phyloP scores from a whole-genome alignment of 148 eudicot genomes.

The Camellia lanceoleosa region DNA sequence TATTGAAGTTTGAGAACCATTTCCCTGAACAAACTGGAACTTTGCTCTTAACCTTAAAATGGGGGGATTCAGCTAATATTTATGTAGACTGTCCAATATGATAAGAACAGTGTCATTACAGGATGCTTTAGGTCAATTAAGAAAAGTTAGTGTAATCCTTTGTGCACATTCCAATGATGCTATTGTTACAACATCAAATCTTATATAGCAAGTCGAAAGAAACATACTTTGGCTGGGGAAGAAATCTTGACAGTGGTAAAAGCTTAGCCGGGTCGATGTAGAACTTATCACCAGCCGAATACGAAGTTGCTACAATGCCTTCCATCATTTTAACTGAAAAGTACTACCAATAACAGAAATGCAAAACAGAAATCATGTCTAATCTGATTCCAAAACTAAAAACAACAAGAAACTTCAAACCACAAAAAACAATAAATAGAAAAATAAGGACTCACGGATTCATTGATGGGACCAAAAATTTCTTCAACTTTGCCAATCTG shows the following conservation, averaged over 20 bases:
- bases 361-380: background rate
- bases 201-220: slow-evolving; percentile 6
- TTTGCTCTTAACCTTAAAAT: too few relatives aligned
- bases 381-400: background rate
- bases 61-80: too few relatives aligned
- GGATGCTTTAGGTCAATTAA: background rate
- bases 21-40: too few relatives aligned
- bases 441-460: slow-evolving; percentile 55
- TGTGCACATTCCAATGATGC: background rate
- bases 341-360: slow-evolving; percentile 30
- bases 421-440: background rate
- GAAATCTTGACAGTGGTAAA: slow-evolving; percentile 86
- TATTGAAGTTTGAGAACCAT: too few relatives aligned
- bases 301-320: slow-evolving; percentile 87
- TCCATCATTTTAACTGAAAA: slow-evolving; percentile 84
- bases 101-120: too few relatives aligned
- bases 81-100: background rate
- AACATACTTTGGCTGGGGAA: slow-evolving; percentile 91
- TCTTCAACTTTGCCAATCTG: slow-evolving; percentile 93
- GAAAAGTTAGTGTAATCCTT: background rate
- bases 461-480: slow-evolving; percentile 90
- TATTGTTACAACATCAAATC: background rate
- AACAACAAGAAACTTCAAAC: background rate
- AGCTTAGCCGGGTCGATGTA: slow-evolving; percentile 90
- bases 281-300: slow-evolving; percentile 81